Evolutionary conservation across 73 alveolate genomes (phyloP), one percentile per base, ranked within the genome.

Genomic region (Effrenium voratum): DNA sequence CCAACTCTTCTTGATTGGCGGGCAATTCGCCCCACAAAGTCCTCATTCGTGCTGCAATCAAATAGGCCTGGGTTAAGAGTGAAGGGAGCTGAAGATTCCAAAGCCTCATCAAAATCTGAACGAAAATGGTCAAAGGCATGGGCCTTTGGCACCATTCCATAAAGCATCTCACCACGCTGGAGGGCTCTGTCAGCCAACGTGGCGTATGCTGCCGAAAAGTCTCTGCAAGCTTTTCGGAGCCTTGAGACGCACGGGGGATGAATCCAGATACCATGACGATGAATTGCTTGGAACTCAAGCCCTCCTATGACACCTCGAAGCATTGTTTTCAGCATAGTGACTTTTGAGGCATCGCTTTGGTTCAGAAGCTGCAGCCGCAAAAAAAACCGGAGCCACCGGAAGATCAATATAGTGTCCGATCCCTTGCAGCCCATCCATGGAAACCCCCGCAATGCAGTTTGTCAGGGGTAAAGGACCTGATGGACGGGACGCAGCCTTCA

Each of bases 401-500:
- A 22, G 43, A 77, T 77, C 15, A 77, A 38, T 10, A 77, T 43
- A 15, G 43, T 41, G 40, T 77, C 87, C 36, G 87, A 36, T 41
- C 87, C 87, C 26, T 77, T 77, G 87, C 63, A 77, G 41, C 87
- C 87, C 87, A 77, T 24, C 57, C 60, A 77, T 5, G 87, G 87
- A 43, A 77, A 77, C 10, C 63, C 87, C 3, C 40, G 15, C 40
- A 40, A 77, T 77, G 87, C 57, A 77, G 24, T 57, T 77, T 77
- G 28, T 41, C 40, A 22, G 32, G 26, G 19, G 87, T 77, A 46
- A 77, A 73, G 16, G 55, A 38, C 6, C 84, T 47, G n/a, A 73
- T 73, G 52, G 52, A 46, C 0, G 83, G 32, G 10, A 36, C 50
- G 30, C 6, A 13, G 30, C 52, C 46, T 34, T n/a, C 36, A 32